Percentiles rank a stretch among this genome's conserved stretches.
These are phyloP conservation scores for Spongiforma sp. DNA, from an alignment of 1,284 basidiomycete species.

Conservation along the genomic window DNA sequence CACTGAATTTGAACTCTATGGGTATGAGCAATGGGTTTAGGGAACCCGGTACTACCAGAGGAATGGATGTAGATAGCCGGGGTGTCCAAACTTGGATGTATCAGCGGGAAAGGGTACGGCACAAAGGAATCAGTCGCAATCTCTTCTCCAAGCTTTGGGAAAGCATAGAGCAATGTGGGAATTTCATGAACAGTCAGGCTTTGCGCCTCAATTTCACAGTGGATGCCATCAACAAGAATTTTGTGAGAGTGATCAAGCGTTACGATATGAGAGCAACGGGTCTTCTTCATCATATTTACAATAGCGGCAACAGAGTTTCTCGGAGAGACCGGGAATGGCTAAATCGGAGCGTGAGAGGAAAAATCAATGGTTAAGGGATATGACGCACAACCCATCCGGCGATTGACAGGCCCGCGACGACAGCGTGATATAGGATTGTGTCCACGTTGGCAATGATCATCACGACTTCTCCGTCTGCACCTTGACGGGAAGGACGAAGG, in stretches of 20 bases:
- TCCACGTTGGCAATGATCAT: slow-evolving; percentile 41
- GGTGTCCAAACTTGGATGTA: slow-evolving; percentile 20
- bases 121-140: slow-evolving; percentile 28
- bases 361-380: neutral
- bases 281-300: slow-evolving; percentile 35
- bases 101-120: slow-evolving; percentile 28
- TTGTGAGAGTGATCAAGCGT: slow-evolving; percentile 33
- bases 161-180: slow-evolving; percentile 33
- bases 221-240: slow-evolving; percentile 33
- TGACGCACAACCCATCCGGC: slow-evolving; percentile 36
- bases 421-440: slow-evolving; percentile 39
- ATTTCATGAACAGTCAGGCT: slow-evolving; percentile 30
- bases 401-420: slow-evolving; percentile 31
- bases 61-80: slow-evolving; percentile 40
- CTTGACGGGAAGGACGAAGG: slow-evolving; percentile 25
- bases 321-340: slow-evolving; percentile 43
- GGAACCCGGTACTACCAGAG: slow-evolving; percentile 45
- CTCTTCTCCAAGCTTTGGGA: slow-evolving; percentile 41
- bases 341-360: neutral
- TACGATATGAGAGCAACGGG: slow-evolving; percentile 35
- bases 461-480: slow-evolving; percentile 33
- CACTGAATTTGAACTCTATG: slow-evolving; percentile 32
- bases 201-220: neutral
- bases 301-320: slow-evolving; percentile 40
- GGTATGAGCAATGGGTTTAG: slow-evolving; percentile 37